Evolutionary conservation across 495 filamentous ascomycete species (phyloP).

Genomic region (Bombardia bombarda): DNA sequence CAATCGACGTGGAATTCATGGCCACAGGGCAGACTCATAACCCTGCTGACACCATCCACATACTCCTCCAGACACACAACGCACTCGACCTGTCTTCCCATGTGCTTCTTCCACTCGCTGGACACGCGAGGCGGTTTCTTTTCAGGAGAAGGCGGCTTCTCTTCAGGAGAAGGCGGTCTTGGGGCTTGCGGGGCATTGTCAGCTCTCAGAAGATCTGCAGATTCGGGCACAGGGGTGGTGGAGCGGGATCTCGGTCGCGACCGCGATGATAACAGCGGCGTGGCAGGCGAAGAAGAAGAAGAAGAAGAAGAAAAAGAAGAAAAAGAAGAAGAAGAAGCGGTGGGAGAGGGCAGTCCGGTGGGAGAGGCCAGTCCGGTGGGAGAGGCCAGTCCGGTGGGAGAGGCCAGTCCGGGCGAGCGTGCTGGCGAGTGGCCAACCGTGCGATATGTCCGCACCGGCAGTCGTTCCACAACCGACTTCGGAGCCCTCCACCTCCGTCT

Average conservation of each 20-base stretch:
- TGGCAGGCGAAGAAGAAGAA: slow-evolving; percentile 64
- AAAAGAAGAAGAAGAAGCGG: too few relatives aligned
- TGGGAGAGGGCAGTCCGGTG: too few relatives aligned
- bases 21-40: slow-evolving; percentile 97
- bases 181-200: slow-evolving; percentile 28
- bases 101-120: slow-evolving; percentile 71
- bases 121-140: slow-evolving; percentile 42
- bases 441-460: slow-evolving; percentile 94
- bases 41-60: slow-evolving; percentile 83
- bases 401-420: slow-evolving; percentile 46
- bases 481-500: slow-evolving; percentile 90
- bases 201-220: slow-evolving; percentile 25
- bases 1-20: slow-evolving; percentile 97
- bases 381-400: slow-evolving; percentile 47
- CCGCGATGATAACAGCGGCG: slow-evolving; percentile 58
- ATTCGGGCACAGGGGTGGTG: slow-evolving; percentile 48
- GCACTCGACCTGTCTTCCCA: slow-evolving; percentile 82
- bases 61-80: slow-evolving; percentile 99
- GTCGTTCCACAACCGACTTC: slow-evolving; percentile 86
- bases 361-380: too few relatives aligned
- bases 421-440: slow-evolving; percentile 60
- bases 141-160: slow-evolving; percentile 23
- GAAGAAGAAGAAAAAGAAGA: too few relatives aligned
- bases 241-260: slow-evolving; percentile 60
- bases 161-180: too few relatives aligned